These are phyloP conservation scores for Saposhnikovia divaricata DNA, from an alignment of 129 eudicot genomes.

Conservation along the genomic window DNA sequence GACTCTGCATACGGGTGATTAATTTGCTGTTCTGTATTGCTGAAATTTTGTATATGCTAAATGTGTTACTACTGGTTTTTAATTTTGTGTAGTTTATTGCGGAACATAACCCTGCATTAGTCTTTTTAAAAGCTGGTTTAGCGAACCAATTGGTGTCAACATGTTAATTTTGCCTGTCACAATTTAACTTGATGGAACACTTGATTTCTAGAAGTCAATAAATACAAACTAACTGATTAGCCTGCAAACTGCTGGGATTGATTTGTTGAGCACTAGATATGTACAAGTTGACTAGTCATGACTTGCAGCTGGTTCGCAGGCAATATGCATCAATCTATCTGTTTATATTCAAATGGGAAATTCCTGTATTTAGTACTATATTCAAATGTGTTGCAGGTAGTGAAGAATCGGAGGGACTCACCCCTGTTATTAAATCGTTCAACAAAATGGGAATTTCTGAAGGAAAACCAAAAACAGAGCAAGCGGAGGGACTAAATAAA, in stretches of 20 bases:
- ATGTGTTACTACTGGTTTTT: background rate
- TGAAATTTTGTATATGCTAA: background rate
- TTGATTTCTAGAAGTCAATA: background rate
- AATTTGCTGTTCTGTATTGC: background rate
- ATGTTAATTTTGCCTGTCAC: background rate
- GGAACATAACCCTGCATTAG: background rate
- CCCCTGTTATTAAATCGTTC: slow-evolving; percentile 15
- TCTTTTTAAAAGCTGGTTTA: background rate
- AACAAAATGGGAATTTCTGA: slow-evolving; percentile 20
- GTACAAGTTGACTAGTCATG: too few species aligned
- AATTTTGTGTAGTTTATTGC: background rate
- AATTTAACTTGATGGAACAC: background rate
- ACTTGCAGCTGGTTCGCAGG: too few species aligned
- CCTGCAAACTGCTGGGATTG: background rate
- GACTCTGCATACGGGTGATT: background rate
- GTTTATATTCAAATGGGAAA: background rate
- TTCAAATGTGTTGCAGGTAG: slow-evolving; percentile 12
- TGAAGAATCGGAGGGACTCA: slow-evolving; percentile 18
- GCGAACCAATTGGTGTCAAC: background rate
- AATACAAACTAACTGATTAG: background rate
- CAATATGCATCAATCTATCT: too few species aligned
- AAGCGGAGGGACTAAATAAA: slow-evolving; percentile 4
- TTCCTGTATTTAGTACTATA: background rate
- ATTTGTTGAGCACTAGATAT: background rate
- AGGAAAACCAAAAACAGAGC: background rate